Evolutionary conservation across 768 basidiomycete species (phyloP).

Genomic region (Russula virescens): DNA sequence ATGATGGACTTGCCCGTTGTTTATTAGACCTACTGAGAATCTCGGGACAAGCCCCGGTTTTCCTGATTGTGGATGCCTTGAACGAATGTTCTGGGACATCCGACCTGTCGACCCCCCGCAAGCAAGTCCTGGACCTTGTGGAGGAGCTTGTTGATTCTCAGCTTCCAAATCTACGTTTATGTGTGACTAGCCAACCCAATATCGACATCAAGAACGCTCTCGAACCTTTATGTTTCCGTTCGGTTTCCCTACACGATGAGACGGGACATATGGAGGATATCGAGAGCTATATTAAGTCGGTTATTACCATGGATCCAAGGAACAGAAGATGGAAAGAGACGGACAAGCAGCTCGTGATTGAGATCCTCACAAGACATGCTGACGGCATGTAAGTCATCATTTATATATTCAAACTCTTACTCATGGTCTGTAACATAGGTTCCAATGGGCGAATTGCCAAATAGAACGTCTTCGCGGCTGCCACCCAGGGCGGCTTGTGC

Average conservation of each 20-base stretch:
- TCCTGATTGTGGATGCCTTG: background rate
- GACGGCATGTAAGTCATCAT: background rate
- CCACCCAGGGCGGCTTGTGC: background rate
- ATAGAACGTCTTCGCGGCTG: background rate
- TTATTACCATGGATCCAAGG: background rate
- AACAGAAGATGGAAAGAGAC: background rate
- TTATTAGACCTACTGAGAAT: background rate
- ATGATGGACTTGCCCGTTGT: background rate
- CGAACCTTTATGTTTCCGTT: background rate
- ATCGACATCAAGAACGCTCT: background rate
- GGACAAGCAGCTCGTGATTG: background rate
- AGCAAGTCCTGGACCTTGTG: background rate
- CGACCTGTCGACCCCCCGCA: rapidly evolving
- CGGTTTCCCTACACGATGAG: background rate
- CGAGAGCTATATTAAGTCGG: background rate
- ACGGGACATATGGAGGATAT: background rate
- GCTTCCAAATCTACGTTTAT: background rate
- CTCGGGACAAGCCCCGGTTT: background rate
- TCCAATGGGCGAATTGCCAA: background rate
- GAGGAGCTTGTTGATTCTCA: background rate
- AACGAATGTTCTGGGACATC: background rate
- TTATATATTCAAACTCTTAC: background rate
- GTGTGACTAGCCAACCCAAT: background rate
- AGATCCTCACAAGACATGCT: background rate
- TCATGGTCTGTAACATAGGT: background rate